phyloP scores from a whole-genome alignment of 139 green algal genomes.

The Tetradesmus obliquus region DNA sequence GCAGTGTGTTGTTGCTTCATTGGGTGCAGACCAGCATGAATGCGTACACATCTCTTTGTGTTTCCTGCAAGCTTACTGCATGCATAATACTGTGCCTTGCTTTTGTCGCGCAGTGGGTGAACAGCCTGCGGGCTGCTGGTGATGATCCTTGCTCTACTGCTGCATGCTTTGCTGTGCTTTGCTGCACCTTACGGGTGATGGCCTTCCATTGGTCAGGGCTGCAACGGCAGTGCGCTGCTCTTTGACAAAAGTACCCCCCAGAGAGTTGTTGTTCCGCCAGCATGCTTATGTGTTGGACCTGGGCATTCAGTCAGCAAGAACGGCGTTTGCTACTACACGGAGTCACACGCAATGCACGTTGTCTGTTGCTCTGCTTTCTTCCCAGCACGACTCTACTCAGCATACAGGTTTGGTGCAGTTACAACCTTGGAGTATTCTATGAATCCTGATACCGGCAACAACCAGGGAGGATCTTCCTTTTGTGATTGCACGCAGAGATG shows the following conservation, averaged over 20 bases:
- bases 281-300: background rate
- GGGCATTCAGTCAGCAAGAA: background rate
- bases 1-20: background rate
- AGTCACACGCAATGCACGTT: background rate
- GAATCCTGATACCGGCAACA: background rate
- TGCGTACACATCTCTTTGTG: background rate
- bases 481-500: background rate
- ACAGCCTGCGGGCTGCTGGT: background rate
- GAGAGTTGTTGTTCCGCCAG: background rate
- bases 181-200: background rate
- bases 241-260: background rate
- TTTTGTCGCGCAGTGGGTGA: background rate
- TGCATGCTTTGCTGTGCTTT: background rate
- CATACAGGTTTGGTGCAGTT: background rate
- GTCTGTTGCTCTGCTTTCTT: background rate
- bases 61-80: background rate
- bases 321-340: background rate
- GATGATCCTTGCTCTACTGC: background rate
- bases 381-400: background rate
- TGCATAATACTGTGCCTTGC: background rate
- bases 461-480: background rate
- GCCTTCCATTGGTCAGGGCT: background rate
- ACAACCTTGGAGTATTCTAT: background rate
- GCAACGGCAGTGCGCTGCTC: background rate
- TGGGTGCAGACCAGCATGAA: background rate